These are phyloP conservation scores for Alectoria sarmentosa DNA, from an alignment of 495 filamentous ascomycete species.

Conservation along the genomic window DNA sequence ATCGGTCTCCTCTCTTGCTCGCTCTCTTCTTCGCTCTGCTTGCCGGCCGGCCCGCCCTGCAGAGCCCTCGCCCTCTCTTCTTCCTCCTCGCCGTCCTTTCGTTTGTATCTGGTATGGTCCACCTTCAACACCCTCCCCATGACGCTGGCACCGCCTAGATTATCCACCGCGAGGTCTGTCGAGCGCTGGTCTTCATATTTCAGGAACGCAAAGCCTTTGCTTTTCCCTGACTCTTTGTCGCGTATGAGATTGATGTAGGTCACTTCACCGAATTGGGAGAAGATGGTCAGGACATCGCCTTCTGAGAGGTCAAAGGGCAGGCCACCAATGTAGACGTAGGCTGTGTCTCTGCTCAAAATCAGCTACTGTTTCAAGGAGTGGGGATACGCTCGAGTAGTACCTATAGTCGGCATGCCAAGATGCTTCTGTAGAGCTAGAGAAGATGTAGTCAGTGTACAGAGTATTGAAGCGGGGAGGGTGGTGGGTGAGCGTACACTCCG, in stretches of 20 bases:
- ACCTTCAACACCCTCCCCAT: constrained; percentile 76
- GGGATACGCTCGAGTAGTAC: background rate
- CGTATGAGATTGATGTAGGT: constrained; percentile 82
- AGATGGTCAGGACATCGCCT: constrained; percentile 93
- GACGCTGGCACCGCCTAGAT: constrained; percentile 79
- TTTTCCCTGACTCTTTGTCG: constrained; percentile 94
- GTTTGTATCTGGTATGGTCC: constrained; percentile 88
- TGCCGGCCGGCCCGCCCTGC: constrained; percentile 30
- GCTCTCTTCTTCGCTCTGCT: constrained; percentile 32
- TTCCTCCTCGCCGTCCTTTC: constrained; percentile 76
- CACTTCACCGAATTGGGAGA: constrained; percentile 95
- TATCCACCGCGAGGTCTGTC: constrained; percentile 92
- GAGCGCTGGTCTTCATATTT: constrained; percentile 99
- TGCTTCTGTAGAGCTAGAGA: constrained; percentile 59
- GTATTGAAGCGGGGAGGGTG: constrained; percentile 42
- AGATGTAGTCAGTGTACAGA: constrained; percentile 15
- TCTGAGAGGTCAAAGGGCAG: constrained; percentile 91
- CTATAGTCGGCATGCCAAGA: constrained; percentile 95
- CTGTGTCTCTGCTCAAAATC: constrained; percentile 61
- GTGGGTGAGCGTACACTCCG: constrained; percentile 51
- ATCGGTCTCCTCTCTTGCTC: constrained; percentile 39
- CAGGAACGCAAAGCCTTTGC: constrained; percentile 85
- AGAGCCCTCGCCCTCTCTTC: constrained; percentile 40
- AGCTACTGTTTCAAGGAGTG: background rate
- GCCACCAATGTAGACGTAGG: constrained; percentile 93